These are phyloP conservation scores for Fibroporia radiculosa DNA, from an alignment of 768 basidiomycete genomes.

Conservation along the genomic window DNA sequence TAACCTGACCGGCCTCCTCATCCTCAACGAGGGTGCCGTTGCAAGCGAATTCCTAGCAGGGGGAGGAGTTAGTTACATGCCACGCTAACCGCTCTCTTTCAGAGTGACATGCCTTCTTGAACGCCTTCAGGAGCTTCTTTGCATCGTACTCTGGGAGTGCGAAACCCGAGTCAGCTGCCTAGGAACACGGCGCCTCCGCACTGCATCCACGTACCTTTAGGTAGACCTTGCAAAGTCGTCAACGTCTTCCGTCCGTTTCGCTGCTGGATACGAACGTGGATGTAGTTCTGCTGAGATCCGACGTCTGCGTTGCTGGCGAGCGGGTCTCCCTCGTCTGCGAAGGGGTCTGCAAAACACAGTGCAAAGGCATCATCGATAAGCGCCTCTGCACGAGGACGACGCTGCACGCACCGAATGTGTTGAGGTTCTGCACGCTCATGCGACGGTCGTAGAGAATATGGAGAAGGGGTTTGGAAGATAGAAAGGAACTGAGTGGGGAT, in stretches of 20 bases:
- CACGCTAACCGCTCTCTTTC: not conserved
- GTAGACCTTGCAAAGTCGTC: slow-evolving; percentile 94
- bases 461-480: slow-evolving; percentile 24
- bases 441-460: slow-evolving; percentile 38
- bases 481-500: slow-evolving; percentile 42
- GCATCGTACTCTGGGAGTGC: slow-evolving; percentile 76
- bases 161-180: slow-evolving; percentile 2
- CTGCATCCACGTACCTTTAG: slow-evolving; percentile 58
- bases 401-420: slow-evolving; percentile 59
- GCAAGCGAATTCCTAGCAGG: slow-evolving; percentile 85
- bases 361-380: slow-evolving; percentile 15
- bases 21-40: slow-evolving; percentile 96
- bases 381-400: slow-evolving; percentile 7
- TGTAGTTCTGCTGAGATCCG: slow-evolving; percentile 75
- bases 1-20: slow-evolving; percentile 92
- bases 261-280: slow-evolving; percentile 97
- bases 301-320: slow-evolving; percentile 69
- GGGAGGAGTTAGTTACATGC: slow-evolving; percentile 10
- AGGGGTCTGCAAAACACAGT: slow-evolving; percentile 60
- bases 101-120: slow-evolving; percentile 75
- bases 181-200: not conserved
- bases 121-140: slow-evolving; percentile 97
- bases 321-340: slow-evolving; percentile 88
- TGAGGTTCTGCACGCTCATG: slow-evolving; percentile 94
- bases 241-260: slow-evolving; percentile 98